phyloP scores from a whole-genome alignment of 768 basidiomycete genomes.

The Leucocoprinus birnbaumii region DNA sequence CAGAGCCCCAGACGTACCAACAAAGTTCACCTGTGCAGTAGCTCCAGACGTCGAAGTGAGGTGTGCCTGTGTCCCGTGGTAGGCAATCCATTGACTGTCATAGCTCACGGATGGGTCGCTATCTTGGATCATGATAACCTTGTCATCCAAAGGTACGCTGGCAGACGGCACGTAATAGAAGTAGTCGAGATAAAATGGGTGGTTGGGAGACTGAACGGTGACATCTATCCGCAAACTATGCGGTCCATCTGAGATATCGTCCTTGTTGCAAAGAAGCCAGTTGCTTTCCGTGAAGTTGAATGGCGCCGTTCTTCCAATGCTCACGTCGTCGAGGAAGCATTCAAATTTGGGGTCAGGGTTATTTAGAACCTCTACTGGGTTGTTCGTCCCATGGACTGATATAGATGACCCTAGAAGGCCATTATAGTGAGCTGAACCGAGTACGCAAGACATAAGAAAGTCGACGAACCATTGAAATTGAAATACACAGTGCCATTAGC shows the following conservation, averaged over 20 bases:
- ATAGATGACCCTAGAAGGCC: background rate
- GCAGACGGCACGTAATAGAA: background rate
- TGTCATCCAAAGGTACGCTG: background rate
- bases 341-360: background rate
- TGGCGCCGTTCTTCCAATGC: background rate
- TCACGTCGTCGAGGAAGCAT: background rate
- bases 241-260: background rate
- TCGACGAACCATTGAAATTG: no score
- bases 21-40: background rate
- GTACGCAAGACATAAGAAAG: background rate
- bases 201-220: background rate
- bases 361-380: background rate
- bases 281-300: background rate
- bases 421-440: background rate
- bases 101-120: background rate
- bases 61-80: background rate
- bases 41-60: background rate
- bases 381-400: background rate
- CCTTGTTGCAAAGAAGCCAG: background rate
- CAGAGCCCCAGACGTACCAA: background rate
- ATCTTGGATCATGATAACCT: background rate
- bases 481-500: background rate
- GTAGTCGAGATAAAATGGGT: background rate
- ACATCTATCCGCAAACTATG: background rate
- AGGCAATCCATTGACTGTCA: background rate